Conservation (phyloP, 768 basidiomycete genomes). For the Phanerodontia chrysosporium region DNA sequence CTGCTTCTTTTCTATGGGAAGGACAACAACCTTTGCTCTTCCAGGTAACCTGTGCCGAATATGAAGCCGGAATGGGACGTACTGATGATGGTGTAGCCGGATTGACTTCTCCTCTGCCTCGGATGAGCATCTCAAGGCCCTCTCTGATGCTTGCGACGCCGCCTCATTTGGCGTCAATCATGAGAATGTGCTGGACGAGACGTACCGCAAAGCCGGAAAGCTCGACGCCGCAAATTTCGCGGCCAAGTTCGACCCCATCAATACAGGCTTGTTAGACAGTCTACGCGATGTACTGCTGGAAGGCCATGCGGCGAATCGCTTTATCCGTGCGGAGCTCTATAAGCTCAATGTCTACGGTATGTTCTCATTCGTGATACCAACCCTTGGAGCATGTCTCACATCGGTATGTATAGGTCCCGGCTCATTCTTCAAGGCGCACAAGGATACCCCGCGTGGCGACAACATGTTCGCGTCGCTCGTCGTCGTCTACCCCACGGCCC, state of each 20-base stretch:
- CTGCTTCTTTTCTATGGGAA: too few species aligned
- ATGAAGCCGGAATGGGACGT: too few species aligned
- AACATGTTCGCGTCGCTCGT: conserved; percentile 42
- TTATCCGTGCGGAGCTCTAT: conserved; percentile 32
- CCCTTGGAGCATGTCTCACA: neutral
- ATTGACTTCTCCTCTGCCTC: conserved; percentile 12
- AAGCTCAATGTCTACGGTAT: conserved; percentile 44
- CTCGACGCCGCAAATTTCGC: conserved; percentile 35
- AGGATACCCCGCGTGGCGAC: conserved; percentile 20
- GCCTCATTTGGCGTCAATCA: conserved; percentile 37
- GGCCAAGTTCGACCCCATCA: conserved; percentile 26
- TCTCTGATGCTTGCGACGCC: conserved; percentile 33
- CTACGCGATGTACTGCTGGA: conserved; percentile 27
- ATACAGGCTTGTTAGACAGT: conserved; percentile 25
- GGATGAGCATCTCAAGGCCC: conserved; percentile 19
- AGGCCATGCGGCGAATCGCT: conserved; percentile 15
- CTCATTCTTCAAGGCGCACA: conserved; percentile 23
- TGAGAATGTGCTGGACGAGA: conserved; percentile 38
- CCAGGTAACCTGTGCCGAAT: too few species aligned
- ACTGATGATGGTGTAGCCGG: too few species aligned
- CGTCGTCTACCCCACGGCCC: conserved; percentile 38
- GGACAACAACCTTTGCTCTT: too few species aligned
- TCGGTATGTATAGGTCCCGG: neutral
- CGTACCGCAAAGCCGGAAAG: conserved; percentile 44
- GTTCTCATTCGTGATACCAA: neutral